Base-by-base conservation (phyloP, 2,329 filamentous ascomycete genomes). In the Fusarium compactum region DNA sequence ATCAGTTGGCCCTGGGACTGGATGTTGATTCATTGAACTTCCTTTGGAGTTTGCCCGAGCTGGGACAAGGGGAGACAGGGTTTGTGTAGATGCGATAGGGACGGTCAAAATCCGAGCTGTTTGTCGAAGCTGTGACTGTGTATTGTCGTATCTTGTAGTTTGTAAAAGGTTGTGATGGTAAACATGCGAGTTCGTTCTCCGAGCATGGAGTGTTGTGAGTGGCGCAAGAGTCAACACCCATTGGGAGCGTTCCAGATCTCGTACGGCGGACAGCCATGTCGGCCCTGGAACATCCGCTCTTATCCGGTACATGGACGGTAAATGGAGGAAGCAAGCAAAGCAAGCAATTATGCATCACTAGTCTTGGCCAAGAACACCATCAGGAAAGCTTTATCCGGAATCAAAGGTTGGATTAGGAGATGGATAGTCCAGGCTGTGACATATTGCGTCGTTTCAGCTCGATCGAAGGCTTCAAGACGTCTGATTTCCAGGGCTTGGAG, bases 11-110 rank as follows among this genome's bases (percentile, higher is more conserved):
- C 1, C 8, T 68, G 1, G 65, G 65, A 1, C 6, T 68, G 32
- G 65, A 67, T 20, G n/a, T 68, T 29, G 65, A 68, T 32, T 50
- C 65, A 7, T 51, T 68, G 15, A 63, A 68, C 47, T 68, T 68
- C 22, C 27, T 68, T 15, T 68, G 65, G 65, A 68, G 63, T 22
- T 44, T 68, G 5, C 63, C 65, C 3, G 65, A 60, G 5, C n/a
- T 68, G n/a, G 62, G 40, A 4, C 51, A 53, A 24, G 63, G 53
- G 5, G 55, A 48, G 16, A 32, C 44, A 5, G 48, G 20, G 4
- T 50, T 67, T 1, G 32, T 40, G 10, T 34, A 47, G 24, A 15
- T 22, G 29, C 6, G 25, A 32, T 16, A 44, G 16, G 16, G 3
- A 18, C 38, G 30, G 30, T 22, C 20, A 22, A 25, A 25, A 15